Evolutionary conservation across 768 basidiomycete genomes (phyloP).

Genomic region (Termitomyces sp.): DNA sequence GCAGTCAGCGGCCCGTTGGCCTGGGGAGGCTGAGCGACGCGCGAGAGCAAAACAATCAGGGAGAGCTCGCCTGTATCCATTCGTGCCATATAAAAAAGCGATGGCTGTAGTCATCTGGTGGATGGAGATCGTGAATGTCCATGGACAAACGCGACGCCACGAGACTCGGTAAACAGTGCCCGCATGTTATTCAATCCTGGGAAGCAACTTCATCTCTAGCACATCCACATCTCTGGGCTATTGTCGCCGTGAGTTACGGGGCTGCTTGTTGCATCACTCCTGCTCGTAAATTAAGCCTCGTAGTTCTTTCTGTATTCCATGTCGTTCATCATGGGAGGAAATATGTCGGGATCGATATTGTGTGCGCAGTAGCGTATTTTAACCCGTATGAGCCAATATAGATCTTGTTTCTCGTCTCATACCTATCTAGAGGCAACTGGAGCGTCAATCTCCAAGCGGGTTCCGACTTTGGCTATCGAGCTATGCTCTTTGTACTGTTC

Average conservation of each 20-base stretch:
- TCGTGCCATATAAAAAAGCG: conserved; percentile 90
- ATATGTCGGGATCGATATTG: conserved; percentile 63
- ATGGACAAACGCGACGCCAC: conserved; percentile 19
- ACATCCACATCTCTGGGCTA: conserved; percentile 20
- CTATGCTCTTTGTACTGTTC: conserved; percentile 66
- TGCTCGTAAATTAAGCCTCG: not conserved
- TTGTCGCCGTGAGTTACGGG: conserved; percentile 26
- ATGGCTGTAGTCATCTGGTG: conserved; percentile 76
- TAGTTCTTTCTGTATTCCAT: not conserved
- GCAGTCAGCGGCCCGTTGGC: conserved; percentile 73
- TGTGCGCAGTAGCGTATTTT: conserved; percentile 73
- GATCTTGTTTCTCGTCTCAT: not conserved
- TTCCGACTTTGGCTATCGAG: conserved; percentile 65
- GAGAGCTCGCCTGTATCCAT: conserved; percentile 64
- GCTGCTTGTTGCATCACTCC: conserved; percentile 4
- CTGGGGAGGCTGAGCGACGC: conserved; percentile 25
- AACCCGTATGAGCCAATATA: conserved; percentile 47
- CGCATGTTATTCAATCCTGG: conserved; percentile 19
- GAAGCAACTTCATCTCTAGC: conserved; percentile 9
- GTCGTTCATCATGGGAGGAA: conserved; percentile 24
- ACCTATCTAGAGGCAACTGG: conserved; percentile 61
- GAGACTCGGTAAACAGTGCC: not conserved
- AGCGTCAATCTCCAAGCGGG: conserved; percentile 77
- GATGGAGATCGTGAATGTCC: conserved; percentile 64
- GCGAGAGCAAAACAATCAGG: not conserved